Evolutionary conservation across 306 rosid species (phyloP).

Genomic region (Delonix regia): DNA sequence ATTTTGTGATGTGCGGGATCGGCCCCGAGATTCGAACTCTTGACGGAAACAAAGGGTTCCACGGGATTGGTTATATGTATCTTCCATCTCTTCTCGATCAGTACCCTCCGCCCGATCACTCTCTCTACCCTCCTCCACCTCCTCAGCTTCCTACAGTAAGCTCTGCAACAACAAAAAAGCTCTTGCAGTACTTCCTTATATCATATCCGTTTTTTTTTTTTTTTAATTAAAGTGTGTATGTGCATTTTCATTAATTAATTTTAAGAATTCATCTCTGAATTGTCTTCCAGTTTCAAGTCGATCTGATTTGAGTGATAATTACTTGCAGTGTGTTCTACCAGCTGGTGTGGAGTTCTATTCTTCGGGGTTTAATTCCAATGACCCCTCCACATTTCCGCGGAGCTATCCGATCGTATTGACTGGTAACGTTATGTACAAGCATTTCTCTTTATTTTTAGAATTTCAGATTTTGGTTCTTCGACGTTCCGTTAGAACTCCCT

Average conservation of each 20-base stretch:
- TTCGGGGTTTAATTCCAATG: slow-evolving; percentile 71
- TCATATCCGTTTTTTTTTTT: not conserved
- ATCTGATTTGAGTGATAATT: slow-evolving; percentile 27
- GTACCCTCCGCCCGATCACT: slow-evolving; percentile 72
- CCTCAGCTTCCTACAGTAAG: slow-evolving; percentile 95
- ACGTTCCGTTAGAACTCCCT: not conserved
- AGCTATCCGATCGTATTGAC: slow-evolving; percentile 96
- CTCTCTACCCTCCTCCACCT: slow-evolving; percentile 94
- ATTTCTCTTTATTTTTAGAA: slow-evolving; percentile 23
- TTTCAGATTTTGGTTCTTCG: slow-evolving; percentile 4
- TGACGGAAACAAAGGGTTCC: slow-evolving; percentile 85
- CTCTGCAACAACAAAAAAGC: slow-evolving; percentile 3
- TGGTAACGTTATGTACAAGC: slow-evolving; percentile 50
- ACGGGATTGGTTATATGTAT: slow-evolving; percentile 67
- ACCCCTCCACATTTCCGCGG: slow-evolving; percentile 72
- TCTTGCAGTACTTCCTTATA: slow-evolving; percentile 4
- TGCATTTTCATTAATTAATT: slow-evolving; percentile 21
- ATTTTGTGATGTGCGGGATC: slow-evolving; percentile 95
- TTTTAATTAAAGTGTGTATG: not conserved
- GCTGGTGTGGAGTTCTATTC: slow-evolving; percentile 84
- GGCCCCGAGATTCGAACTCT: slow-evolving; percentile 93
- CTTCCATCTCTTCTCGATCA: slow-evolving; percentile 84
- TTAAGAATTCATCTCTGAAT: not conserved
- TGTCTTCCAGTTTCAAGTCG: slow-evolving; percentile 15
- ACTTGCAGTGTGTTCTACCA: slow-evolving; percentile 90